These are phyloP conservation scores for Xylaria multiplex DNA, from an alignment of 2,329 filamentous ascomycete species.

Conservation along the genomic window DNA sequence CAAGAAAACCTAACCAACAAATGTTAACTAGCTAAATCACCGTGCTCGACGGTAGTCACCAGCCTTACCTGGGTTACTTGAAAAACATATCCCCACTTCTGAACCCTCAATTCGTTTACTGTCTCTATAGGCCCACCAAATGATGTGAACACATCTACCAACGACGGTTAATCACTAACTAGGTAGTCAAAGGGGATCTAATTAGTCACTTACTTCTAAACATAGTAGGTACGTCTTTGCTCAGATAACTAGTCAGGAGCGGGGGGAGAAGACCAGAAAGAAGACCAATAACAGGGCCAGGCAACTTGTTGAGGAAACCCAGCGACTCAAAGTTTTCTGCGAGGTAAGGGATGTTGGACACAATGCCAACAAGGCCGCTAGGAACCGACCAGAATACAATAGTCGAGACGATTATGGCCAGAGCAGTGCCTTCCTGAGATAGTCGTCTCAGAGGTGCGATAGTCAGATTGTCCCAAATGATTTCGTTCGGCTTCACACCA, in stretches of 20 bases:
- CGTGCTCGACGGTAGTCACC: neutral
- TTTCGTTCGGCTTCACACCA: conserved; percentile 79
- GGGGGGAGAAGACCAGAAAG: conserved; percentile 86
- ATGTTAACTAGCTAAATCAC: conserved; percentile 16
- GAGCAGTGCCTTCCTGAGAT: conserved; percentile 62
- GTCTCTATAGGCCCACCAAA: conserved; percentile 77
- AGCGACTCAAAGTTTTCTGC: conserved; percentile 73
- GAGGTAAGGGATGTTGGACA: conserved; percentile 84
- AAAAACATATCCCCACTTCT: conserved; percentile 83
- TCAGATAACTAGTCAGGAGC: conserved; percentile 80
- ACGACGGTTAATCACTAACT: conserved; percentile 8
- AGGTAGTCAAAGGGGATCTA: neutral
- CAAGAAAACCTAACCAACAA: conserved; percentile 76
- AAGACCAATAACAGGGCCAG: conserved; percentile 74
- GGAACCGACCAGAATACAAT: conserved; percentile 88
- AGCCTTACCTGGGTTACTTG: conserved; percentile 67
- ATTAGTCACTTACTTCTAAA: conserved; percentile 68
- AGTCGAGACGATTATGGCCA: conserved; percentile 73
- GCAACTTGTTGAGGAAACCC: conserved; percentile 77
- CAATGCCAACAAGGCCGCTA: conserved; percentile 80
- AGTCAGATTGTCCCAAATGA: conserved; percentile 85
- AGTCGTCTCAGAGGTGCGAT: conserved; percentile 52
- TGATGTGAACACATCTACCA: conserved; percentile 71
- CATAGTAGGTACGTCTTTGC: conserved; percentile 81
- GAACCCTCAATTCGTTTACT: conserved; percentile 78